phyloP scores from a whole-genome alignment of 2,329 filamentous ascomycete species.

The Acrocalymma vagum region DNA sequence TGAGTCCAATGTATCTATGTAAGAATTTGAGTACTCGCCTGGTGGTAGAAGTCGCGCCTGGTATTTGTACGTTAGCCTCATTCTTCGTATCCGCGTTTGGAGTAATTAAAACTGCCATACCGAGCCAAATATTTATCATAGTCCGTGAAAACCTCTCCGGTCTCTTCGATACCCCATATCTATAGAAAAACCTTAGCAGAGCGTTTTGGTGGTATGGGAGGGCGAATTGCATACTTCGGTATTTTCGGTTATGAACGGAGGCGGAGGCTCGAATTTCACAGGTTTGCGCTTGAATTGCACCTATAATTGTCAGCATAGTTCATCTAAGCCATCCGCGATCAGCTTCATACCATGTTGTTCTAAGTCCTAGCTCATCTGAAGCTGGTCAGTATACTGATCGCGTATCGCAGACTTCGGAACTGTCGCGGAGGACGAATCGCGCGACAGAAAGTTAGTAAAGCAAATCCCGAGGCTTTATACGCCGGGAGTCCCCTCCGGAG shows the following conservation, averaged over 20 bases:
- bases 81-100: background rate
- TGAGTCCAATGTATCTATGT: background rate
- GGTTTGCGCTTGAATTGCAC: slow-evolving; percentile 97
- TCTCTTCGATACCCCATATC: slow-evolving; percentile 93
- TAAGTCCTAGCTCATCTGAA: slow-evolving; percentile 40
- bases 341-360: slow-evolving; percentile 43
- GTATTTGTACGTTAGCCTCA: too few species aligned
- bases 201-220: slow-evolving; percentile 18
- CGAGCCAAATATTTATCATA: slow-evolving; percentile 89
- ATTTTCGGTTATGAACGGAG: slow-evolving; percentile 79
- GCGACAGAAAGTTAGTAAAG: slow-evolving; percentile 8
- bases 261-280: slow-evolving; percentile 79
- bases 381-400: slow-evolving; percentile 21
- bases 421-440: slow-evolving; percentile 31
- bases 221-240: slow-evolving; percentile 71
- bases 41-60: slow-evolving; percentile 93
- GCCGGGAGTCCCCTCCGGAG: slow-evolving; percentile 19
- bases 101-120: slow-evolving; percentile 59
- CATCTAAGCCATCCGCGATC: slow-evolving; percentile 7
- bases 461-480: slow-evolving; percentile 2
- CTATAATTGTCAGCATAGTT: slow-evolving; percentile 57
- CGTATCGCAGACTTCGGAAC: slow-evolving; percentile 39
- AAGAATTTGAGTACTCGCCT: slow-evolving; percentile 64
- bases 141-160: slow-evolving; percentile 85
- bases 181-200: slow-evolving; percentile 52